Base-by-base conservation (phyloP, 1,139 yeast genomes). In the Sugiyamaella neomexicana region DNA sequence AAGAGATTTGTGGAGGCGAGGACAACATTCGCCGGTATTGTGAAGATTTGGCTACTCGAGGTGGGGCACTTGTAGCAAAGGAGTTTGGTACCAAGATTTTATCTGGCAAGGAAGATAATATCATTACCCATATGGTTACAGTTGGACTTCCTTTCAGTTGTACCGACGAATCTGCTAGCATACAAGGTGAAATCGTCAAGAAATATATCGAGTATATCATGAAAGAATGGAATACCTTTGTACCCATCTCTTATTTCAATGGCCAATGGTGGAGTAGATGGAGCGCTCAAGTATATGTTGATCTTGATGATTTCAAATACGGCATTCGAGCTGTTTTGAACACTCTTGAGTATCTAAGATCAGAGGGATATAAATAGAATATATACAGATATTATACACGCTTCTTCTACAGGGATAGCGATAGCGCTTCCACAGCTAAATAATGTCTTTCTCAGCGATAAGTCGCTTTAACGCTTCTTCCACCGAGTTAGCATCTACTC, bases 281-380 rank as follows among this genome's bases (percentile, higher is more conserved):
- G 59, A 79, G 85, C 43, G 82, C 82, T 45, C 87, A 84, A 62
- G 69, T 82, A 5, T 85, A 82, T 65, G 78, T 81, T 58, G 85
- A 81, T 40, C 62, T 79, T 36, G 70, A 69, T 7, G 90, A 85
- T 62, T 84, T 75, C 64, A 75, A 72, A 40, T 66, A 68, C 54
- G 84, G 81, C 1, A 67, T 75, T 37, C 73, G 73, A 9, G 68
- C 62, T 7, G 54, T 74, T 10, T 59, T 60, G 27, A 61, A 62
- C 17, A 59, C 59, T 2, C 52, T 67, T 10, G 54, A 57, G 23
- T 42, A 40, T 20, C 23, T 49, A 13, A 49, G 42, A 27, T 46
- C 50, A 10, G 32, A 29, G 16, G 50, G 50, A n/a, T 46, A 46
- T 34, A 40, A 40, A 40, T 40, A 40, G 2, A 40, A 40, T 25